Evolutionary conservation across 139 green algal species (phyloP), one percentile per base, ranked within the genome.

Genomic region (Chlamydomonas sp.): DNA sequence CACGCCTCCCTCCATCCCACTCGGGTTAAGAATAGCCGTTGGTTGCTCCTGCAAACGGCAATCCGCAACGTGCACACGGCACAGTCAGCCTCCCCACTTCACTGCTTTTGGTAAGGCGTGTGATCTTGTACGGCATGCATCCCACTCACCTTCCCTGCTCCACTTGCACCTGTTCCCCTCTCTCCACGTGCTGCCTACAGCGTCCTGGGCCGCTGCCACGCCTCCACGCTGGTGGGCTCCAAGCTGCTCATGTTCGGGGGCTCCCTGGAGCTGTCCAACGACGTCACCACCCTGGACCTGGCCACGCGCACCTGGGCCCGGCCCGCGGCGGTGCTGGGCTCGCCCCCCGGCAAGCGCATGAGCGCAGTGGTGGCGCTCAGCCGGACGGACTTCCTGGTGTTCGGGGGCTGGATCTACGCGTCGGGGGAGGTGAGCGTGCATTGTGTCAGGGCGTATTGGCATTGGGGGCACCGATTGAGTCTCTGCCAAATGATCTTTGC

Each of bases 181-280:
- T 77, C 7, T 31, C 74, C 57, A 20, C 74, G 31, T 49, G 31
- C 10, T 3, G 3, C 58, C 49, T 6, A 1, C 85, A 89, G 85
- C 1, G 68, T 18, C 3, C 62, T 91, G 77, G 88, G 88, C 49
- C 83, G 88, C 49, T 91, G 88, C 78, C 88, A 91, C 73, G 88
- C 88, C 15, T 87, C 59, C 58, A n/a, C 31, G 6, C 62, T 75
- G n/a, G 77, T 91, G 60, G 88, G 88, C 60, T 74, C 63, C 81
- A 91, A 91, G 82, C 88, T 88, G 14, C 8, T 91, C 15, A 60
- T 91, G 76, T 91, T 91, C 82, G 88, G 88, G 4, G 88, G 88
- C 60, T 85, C 77, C 3, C 58, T 85, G 78, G 77, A 90, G 4
- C 72, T 90, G 31, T 20, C 68, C 69, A 90, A 90, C 49, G 49